These are phyloP conservation scores for Graphium sp. DNA, from an alignment of 2,329 filamentous ascomycete species.

Conservation along the genomic window DNA sequence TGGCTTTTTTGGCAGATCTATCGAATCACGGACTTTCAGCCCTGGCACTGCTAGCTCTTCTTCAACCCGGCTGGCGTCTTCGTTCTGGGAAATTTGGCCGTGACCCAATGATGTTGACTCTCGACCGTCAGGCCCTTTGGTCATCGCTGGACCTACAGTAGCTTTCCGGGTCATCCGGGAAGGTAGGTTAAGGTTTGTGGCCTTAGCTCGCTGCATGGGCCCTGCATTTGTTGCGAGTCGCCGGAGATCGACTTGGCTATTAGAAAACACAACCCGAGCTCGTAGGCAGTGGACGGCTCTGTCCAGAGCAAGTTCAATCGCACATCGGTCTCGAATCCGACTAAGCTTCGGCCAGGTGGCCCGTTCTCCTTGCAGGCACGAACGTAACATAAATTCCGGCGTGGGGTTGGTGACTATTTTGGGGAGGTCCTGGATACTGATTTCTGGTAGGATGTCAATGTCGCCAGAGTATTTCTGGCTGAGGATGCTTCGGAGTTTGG, in stretches of 20 bases:
- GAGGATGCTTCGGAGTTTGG: slow-evolving; percentile 64
- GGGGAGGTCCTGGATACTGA: slow-evolving; percentile 57
- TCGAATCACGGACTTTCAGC: too few relatives aligned
- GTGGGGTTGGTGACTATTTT: slow-evolving; percentile 72
- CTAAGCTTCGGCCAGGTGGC: slow-evolving; percentile 87
- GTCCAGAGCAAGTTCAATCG: slow-evolving; percentile 75
- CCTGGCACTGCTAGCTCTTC: too few relatives aligned
- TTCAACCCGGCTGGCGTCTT: too few relatives aligned
- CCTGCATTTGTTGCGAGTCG: slow-evolving; percentile 24
- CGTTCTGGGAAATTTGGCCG: too few relatives aligned
- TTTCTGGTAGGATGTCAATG: slow-evolving; percentile 80
- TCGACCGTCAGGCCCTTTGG: too few relatives aligned
- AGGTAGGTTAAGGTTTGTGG: too few relatives aligned
- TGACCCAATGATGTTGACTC: too few relatives aligned
- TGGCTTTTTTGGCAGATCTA: neutral
- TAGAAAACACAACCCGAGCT: slow-evolving; percentile 46
- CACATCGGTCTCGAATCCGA: slow-evolving; percentile 71
- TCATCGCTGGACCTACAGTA: too few relatives aligned
- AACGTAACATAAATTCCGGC: slow-evolving; percentile 68
- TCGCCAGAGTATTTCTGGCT: slow-evolving; percentile 88
- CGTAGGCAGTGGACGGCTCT: slow-evolving; percentile 53
- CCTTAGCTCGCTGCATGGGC: too few relatives aligned
- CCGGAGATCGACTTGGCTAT: slow-evolving; percentile 44
- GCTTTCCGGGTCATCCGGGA: too few relatives aligned
- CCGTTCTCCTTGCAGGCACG: slow-evolving; percentile 61